A percentile compares a stretch with the other conserved stretches of the same genome.
Conservation (phyloP, 192 early-diverging fungal genomes). For the Mortierella antarctica region DNA sequence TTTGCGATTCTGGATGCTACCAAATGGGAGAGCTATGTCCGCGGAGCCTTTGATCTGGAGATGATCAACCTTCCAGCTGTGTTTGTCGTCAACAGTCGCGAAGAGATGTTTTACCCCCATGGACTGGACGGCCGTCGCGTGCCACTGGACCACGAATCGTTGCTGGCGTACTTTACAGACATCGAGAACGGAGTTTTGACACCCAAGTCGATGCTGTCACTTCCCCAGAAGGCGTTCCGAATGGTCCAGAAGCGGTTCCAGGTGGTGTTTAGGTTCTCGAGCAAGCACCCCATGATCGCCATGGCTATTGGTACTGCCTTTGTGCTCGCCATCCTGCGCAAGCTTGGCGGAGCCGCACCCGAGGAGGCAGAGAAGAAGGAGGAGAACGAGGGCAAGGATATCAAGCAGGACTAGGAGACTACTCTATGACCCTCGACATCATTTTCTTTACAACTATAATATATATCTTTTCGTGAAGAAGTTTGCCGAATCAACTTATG, state of each 20-base stretch:
- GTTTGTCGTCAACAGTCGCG: conserved; percentile 39
- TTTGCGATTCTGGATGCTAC: conserved; percentile 74
- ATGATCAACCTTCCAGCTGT: conserved; percentile 32
- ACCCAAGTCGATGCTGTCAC: conserved; percentile 27
- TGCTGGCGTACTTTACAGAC: conserved; percentile 29
- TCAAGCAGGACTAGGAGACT: conserved; percentile 27
- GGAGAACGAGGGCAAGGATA: conserved; percentile 28
- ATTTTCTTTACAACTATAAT: not conserved
- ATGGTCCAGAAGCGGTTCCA: not conserved
- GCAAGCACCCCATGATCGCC: conserved; percentile 16
- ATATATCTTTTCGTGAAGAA: not conserved
- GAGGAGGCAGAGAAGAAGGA: conserved; percentile 9
- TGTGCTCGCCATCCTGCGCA: conserved; percentile 31
- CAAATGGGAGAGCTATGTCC: conserved; percentile 72
- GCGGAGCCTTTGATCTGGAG: conserved; percentile 62
- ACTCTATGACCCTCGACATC: not conserved
- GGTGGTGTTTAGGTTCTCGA: not conserved
- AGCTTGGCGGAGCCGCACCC: not conserved
- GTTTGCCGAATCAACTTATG: no score
- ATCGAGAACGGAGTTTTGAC: conserved; percentile 24
- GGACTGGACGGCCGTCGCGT: conserved; percentile 40
- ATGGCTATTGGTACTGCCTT: conserved; percentile 16
- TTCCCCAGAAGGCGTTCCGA: conserved; percentile 32
- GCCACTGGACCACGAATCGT: conserved; percentile 13
- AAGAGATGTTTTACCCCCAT: conserved; percentile 30